A percentile compares a stretch with the other conserved stretches of the same genome.
These are phyloP conservation scores for Balansia obtecta DNA, from an alignment of 2,329 filamentous ascomycete genomes.

Conservation along the genomic window DNA sequence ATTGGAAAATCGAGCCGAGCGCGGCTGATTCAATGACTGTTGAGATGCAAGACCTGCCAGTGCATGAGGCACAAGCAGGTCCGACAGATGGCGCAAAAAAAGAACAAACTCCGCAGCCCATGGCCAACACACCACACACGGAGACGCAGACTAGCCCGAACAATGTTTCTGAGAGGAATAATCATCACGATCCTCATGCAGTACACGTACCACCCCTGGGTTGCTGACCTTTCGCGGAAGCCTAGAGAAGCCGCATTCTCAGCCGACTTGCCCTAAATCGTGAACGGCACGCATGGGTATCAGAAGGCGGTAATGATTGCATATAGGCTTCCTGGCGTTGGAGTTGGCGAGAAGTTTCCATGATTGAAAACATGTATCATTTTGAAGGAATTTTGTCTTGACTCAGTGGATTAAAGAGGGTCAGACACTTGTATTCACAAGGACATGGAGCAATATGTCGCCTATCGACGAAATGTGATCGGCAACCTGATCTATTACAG, in stretches of 20 bases:
- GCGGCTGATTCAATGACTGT: slow-evolving; percentile 9
- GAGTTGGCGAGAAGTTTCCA: not conserved
- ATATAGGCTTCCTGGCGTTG: slow-evolving; percentile 4
- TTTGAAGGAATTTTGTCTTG: not conserved
- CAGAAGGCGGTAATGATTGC: slow-evolving; percentile 8
- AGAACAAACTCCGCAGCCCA: not conserved
- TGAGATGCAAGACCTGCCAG: slow-evolving; percentile 16
- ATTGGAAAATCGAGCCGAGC: slow-evolving; percentile 8
- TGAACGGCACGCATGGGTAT: slow-evolving; percentile 15
- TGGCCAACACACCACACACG: not conserved
- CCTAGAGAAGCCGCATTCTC: slow-evolving; percentile 40
- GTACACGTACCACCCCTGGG: slow-evolving; percentile 24
- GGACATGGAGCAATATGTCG: not conserved
- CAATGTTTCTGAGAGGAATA: slow-evolving; percentile 8
- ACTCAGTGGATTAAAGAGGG: not conserved
- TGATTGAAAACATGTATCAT: not conserved
- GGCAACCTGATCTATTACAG: not conserved
- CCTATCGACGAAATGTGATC: not conserved
- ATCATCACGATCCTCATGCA: slow-evolving; percentile 11
- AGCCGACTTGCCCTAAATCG: slow-evolving; percentile 18
- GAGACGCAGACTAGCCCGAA: slow-evolving; percentile 2
- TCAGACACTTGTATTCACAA: not conserved
- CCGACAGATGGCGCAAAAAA: slow-evolving; percentile 1
- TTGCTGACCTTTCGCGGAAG: slow-evolving; percentile 48
- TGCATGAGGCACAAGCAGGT: not conserved